Conservation (phyloP, 2,329 filamentous ascomycete species). For the Fusarium devonianum region DNA sequence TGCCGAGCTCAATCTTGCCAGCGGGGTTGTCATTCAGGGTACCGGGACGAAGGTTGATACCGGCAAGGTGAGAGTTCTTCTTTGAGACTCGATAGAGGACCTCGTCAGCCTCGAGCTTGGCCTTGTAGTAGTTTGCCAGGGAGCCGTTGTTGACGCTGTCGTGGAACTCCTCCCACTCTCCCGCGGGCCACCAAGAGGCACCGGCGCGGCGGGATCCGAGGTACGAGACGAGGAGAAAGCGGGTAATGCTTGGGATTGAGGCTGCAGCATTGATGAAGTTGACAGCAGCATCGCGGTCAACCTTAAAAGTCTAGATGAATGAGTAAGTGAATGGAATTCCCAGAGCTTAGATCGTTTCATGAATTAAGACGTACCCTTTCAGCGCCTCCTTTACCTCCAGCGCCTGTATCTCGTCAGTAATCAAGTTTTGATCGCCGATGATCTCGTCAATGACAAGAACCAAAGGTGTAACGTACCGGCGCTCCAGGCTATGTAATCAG, state of each 20-base stretch:
- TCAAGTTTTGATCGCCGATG: too few species aligned
- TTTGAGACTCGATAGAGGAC: slow-evolving; percentile 58
- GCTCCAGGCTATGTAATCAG: slow-evolving; percentile 73
- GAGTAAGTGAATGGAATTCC: slow-evolving; percentile 3
- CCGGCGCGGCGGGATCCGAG: slow-evolving; percentile 58
- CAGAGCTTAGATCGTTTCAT: not conserved
- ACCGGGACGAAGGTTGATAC: slow-evolving; percentile 63
- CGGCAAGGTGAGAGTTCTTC: slow-evolving; percentile 52
- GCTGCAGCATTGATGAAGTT: slow-evolving; percentile 68
- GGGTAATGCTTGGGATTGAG: slow-evolving; percentile 59
- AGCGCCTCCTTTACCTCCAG: slow-evolving; percentile 65
- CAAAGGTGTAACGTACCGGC: slow-evolving; percentile 63
- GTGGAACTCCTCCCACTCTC: slow-evolving; percentile 57
- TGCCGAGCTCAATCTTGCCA: slow-evolving; percentile 57
- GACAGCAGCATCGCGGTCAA: slow-evolving; percentile 70
- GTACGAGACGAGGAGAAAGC: slow-evolving; percentile 72
- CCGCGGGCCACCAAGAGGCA: slow-evolving; percentile 64
- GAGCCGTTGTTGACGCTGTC: slow-evolving; percentile 48
- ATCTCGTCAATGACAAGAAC: not conserved
- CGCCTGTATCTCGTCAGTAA: slow-evolving; percentile 50
- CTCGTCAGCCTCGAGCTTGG: slow-evolving; percentile 68
- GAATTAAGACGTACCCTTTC: slow-evolving; percentile 49
- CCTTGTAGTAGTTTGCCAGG: slow-evolving; percentile 64
- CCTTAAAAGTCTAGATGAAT: slow-evolving; percentile 56
- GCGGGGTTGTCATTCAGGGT: slow-evolving; percentile 57